phyloP scores from a whole-genome alignment of 1,284 basidiomycete genomes.

The Somion occarium region DNA sequence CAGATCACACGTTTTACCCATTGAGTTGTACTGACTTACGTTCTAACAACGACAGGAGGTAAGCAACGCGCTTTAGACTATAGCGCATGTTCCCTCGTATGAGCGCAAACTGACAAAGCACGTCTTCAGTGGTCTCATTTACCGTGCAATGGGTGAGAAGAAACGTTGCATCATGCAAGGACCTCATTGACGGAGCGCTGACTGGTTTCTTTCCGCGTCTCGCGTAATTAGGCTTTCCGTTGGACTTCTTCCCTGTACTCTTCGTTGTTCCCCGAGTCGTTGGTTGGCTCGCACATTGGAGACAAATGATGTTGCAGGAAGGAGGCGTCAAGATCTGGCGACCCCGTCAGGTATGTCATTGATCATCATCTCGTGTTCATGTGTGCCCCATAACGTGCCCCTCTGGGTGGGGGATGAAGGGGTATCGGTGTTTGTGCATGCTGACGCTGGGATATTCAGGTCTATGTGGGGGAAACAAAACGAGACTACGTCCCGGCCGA shows the following conservation, averaged over 20 bases:
- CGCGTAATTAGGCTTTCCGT: conserved; percentile 62
- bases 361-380: not conserved
- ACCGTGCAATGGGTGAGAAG: conserved; percentile 77
- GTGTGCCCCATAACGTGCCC: conserved; percentile 5
- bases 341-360: conserved; percentile 62
- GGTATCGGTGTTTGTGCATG: conserved; percentile 5
- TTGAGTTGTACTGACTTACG: conserved; percentile 5
- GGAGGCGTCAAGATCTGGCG: conserved; percentile 90
- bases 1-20: not conserved
- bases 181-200: conserved; percentile 5
- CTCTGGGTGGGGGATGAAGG: not conserved
- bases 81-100: conserved; percentile 1
- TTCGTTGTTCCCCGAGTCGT: conserved; percentile 88
- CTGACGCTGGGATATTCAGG: conserved; percentile 31
- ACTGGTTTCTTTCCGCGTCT: conserved; percentile 7
- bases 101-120: conserved; percentile 4
- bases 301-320: conserved; percentile 86
- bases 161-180: not conserved
- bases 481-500: conserved; percentile 70
- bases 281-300: conserved; percentile 87
- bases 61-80: conserved; percentile 11
- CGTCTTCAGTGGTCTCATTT: conserved; percentile 67
- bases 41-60: conserved; percentile 41
- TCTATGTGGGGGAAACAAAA: conserved; percentile 71
- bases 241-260: conserved; percentile 87